Evolutionary conservation across 176 grass and related monocot genomes (phyloP).

Genomic region (Ensete glaucum): DNA sequence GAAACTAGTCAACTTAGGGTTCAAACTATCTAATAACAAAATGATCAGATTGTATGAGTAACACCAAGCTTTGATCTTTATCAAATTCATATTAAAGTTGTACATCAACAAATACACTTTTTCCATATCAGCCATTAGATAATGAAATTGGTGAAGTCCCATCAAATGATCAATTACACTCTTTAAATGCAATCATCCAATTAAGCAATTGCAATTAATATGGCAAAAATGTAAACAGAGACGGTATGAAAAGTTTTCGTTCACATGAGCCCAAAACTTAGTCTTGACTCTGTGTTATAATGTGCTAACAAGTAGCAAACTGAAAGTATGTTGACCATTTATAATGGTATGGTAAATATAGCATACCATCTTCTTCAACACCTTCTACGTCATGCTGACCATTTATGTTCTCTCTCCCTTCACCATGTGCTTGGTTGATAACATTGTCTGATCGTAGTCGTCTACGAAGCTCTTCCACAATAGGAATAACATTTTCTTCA

Average conservation of each 20-base stretch:
- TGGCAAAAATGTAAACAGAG: background rate
- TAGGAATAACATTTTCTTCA: constrained; percentile 13
- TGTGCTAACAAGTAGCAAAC: background rate
- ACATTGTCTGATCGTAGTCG: background rate
- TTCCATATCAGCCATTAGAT: too few species aligned
- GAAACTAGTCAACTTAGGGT: background rate
- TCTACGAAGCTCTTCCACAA: constrained; percentile 13
- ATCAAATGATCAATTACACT: background rate
- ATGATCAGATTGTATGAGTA: background rate
- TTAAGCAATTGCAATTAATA: background rate
- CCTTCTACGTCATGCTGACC: constrained; percentile 3
- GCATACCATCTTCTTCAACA: constrained; percentile 19
- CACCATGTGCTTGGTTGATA: background rate
- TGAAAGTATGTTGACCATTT: too few species aligned
- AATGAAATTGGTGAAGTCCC: background rate
- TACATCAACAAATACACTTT: too few species aligned
- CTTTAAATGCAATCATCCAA: background rate
- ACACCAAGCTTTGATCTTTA: background rate
- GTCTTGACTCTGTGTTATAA: background rate
- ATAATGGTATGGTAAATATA: background rate
- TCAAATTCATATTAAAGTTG: too few species aligned
- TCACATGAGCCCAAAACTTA: too few species aligned
- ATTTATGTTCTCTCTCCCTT: background rate
- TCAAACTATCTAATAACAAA: background rate
- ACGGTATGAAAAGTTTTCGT: too few species aligned